Conservation (phyloP, 176 grass and related monocot species). For the Aegilops longissima region DNA sequence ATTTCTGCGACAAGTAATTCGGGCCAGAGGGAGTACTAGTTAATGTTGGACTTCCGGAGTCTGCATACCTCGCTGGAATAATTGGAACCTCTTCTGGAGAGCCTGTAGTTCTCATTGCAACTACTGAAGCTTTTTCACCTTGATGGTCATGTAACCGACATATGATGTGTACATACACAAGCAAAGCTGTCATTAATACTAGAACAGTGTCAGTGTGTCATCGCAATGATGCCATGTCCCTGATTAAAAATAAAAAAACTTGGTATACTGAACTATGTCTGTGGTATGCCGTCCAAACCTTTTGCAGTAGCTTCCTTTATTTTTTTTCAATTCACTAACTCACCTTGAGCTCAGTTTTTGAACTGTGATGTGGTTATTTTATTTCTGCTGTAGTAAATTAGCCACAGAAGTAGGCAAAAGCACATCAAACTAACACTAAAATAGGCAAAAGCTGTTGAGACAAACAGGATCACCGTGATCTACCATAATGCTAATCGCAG, state of each 20-base stretch:
- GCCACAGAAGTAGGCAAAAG: background rate
- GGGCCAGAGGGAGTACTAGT: too few species aligned
- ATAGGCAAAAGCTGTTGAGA: too few species aligned
- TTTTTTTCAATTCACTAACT: background rate
- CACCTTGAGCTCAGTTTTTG: background rate
- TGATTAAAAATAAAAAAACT: background rate
- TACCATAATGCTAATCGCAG: too few species aligned
- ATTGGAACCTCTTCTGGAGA: background rate
- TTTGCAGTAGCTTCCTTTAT: background rate
- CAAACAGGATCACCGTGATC: too few species aligned
- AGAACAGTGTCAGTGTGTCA: background rate
- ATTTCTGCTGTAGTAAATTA: background rate
- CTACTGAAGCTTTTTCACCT: background rate
- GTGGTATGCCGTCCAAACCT: background rate
- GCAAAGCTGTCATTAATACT: background rate
- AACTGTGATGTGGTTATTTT: background rate
- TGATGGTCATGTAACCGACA: background rate
- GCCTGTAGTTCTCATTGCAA: background rate
- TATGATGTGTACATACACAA: background rate
- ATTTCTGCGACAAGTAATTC: too few species aligned
- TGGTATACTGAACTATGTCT: background rate
- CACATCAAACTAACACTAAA: too few species aligned
- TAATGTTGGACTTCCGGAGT: background rate
- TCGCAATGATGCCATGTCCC: background rate
- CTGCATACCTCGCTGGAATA: background rate